Percentiles rank a stretch among this genome's conserved stretches.
Evolutionary conservation across 2,329 filamentous ascomycete genomes (phyloP).

Genomic region (Colletotrichum brevisporum): DNA sequence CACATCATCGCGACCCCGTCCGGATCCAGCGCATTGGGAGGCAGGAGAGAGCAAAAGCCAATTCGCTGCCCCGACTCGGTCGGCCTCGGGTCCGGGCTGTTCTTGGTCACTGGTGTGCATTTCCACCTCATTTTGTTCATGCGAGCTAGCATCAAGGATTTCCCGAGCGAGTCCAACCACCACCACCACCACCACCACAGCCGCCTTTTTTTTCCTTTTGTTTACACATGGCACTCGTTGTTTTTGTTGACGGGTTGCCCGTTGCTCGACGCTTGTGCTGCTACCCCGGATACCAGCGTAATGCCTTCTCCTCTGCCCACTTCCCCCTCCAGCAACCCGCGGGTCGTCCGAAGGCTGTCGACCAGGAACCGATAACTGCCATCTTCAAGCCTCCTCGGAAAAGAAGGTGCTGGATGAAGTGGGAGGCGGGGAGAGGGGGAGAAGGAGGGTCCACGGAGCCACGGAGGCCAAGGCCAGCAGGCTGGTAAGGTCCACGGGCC

Average conservation of each 20-base stretch:
- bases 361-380: background rate
- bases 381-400: slow-evolving; percentile 1
- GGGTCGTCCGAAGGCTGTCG: slow-evolving; percentile 23
- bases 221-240: slow-evolving; percentile 36
- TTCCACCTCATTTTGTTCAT: slow-evolving; percentile 42
- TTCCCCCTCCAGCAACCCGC: slow-evolving; percentile 6
- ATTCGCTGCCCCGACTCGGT: slow-evolving; percentile 32
- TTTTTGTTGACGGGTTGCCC: slow-evolving; percentile 39
- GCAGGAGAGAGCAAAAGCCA: slow-evolving; percentile 26
- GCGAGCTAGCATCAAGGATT: slow-evolving; percentile 43
- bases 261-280: background rate
- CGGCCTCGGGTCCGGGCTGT: slow-evolving; percentile 34
- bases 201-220: slow-evolving; percentile 9
- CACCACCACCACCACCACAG: slow-evolving; percentile 24
- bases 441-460: background rate
- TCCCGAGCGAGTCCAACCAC: slow-evolving; percentile 36
- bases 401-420: background rate
- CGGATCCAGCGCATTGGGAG: slow-evolving; percentile 39
- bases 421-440: slow-evolving; percentile 6
- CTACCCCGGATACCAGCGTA: background rate
- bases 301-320: background rate
- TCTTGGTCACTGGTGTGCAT: slow-evolving; percentile 21
- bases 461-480: slow-evolving; percentile 19
- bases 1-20: slow-evolving; percentile 36
- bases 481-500: slow-evolving; percentile 22